Percentiles rank a stretch among this genome's conserved stretches.
Conservation (phyloP, 1,284 basidiomycete species). For the Puccinia coronata region DNA sequence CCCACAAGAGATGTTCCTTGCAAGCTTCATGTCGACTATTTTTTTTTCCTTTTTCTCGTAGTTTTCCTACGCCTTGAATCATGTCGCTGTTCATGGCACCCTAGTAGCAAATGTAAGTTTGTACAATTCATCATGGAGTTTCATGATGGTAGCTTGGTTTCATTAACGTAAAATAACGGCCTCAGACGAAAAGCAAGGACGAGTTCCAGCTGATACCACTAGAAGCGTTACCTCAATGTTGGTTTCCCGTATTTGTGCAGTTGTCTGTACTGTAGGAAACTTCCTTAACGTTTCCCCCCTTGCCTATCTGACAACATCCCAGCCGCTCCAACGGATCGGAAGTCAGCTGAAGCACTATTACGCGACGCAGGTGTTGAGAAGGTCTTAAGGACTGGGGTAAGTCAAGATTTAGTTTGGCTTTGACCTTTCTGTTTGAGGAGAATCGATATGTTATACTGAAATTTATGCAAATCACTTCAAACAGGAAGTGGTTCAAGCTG, state of each 20-base stretch:
- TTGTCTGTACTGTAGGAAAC: neutral
- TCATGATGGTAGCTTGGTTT: neutral
- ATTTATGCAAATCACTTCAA: neutral
- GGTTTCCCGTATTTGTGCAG: neutral
- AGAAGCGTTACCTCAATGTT: constrained; percentile 2
- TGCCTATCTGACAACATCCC: neutral
- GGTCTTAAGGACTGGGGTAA: constrained; percentile 12
- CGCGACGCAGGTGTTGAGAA: constrained; percentile 5
- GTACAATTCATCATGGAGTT: neutral
- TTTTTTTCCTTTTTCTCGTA: neutral
- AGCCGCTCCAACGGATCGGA: neutral
- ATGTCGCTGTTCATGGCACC: neutral
- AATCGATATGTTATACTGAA: neutral
- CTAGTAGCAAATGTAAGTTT: constrained; percentile 16
- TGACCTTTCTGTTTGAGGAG: neutral
- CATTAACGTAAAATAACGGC: neutral
- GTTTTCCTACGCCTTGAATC: constrained; percentile 21
- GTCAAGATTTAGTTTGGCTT: neutral
- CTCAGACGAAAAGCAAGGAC: neutral
- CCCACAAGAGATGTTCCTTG: neutral
- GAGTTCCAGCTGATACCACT: constrained; percentile 11
- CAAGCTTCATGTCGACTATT: neutral
- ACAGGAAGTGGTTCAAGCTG: neutral
- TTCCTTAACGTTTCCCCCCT: neutral
- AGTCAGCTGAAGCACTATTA: constrained; percentile 32